phyloP scores from a whole-genome alignment of 2,329 filamentous ascomycete species.

The Aspergillus arachidicola region DNA sequence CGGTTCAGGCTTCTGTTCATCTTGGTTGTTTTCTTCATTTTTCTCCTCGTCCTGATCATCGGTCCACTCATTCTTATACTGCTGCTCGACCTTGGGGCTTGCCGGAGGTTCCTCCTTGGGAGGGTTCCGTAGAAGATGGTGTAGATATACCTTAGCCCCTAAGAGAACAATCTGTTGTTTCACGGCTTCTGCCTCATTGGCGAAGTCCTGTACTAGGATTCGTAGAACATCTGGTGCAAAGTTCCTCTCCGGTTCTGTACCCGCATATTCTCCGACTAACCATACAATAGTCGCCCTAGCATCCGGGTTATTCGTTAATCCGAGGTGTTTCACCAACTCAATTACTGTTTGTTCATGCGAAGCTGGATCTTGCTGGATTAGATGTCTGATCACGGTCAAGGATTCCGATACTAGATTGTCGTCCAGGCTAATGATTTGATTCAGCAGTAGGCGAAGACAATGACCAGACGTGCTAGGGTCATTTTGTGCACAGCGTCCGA shows the following conservation, averaged over 20 bases:
- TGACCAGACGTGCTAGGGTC: conserved; percentile 70
- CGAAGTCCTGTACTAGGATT: conserved; percentile 82
- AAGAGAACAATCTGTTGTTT: conserved; percentile 91
- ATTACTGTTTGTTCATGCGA: conserved; percentile 84
- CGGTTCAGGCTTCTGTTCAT: conserved; percentile 32
- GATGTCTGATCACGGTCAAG: conserved; percentile 88
- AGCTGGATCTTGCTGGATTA: conserved; percentile 87
- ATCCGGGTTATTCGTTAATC: conserved; percentile 81
- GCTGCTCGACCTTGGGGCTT: conserved; percentile 25
- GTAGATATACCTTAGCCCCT: conserved; percentile 94
- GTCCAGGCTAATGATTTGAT: conserved; percentile 86
- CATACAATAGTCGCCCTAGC: conserved; percentile 94
- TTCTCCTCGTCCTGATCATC: conserved; percentile 31
- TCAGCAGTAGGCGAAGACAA: conserved; percentile 79
- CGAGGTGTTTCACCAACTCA: conserved; percentile 85
- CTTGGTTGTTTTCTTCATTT: conserved; percentile 30
- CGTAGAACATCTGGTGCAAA: conserved; percentile 91
- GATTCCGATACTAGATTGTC: conserved; percentile 88
- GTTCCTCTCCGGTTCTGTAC: conserved; percentile 76
- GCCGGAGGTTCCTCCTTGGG: conserved; percentile 25
- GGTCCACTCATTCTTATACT: conserved; percentile 38
- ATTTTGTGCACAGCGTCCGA: conserved; percentile 87
- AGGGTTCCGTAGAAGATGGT: conserved; percentile 67
- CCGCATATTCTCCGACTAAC: conserved; percentile 93
- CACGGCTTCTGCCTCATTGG: conserved; percentile 78